Percentiles rank a stretch among this genome's conserved stretches.
phyloP scores from a whole-genome alignment of 2,329 filamentous ascomycete species.

The Tolypocladium cylindrosporum region DNA sequence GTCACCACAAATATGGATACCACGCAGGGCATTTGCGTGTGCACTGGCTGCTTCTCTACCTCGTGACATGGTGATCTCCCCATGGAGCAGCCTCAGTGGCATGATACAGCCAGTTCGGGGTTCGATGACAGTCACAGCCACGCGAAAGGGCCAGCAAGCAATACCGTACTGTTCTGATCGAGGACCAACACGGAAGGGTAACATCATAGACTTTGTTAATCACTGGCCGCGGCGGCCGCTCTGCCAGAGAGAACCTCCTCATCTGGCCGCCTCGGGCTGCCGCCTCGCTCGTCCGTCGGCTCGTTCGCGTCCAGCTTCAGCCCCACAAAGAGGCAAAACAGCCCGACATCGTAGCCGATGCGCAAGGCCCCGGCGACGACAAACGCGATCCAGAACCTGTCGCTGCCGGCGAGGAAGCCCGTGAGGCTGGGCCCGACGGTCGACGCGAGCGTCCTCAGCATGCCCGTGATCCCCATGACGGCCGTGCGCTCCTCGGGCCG shows the following conservation, averaged over 20 bases:
- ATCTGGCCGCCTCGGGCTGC: background rate
- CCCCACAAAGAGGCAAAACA: constrained; percentile 50
- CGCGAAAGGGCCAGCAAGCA: no score
- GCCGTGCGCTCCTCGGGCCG: constrained; percentile 55
- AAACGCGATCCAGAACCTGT: constrained; percentile 53
- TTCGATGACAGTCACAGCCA: no score
- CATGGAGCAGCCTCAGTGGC: background rate
- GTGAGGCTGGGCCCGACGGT: constrained; percentile 45
- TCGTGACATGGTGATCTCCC: background rate
- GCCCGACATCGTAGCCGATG: constrained; percentile 46
- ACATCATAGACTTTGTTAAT: background rate
- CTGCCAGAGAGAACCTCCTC: background rate
- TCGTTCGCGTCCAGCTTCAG: constrained; percentile 41
- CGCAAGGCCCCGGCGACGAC: constrained; percentile 43
- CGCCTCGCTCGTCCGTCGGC: background rate
- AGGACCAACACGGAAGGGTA: background rate
- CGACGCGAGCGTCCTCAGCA: constrained; percentile 49
- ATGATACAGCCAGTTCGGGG: no score
- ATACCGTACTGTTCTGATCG: no score
- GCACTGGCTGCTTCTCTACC: background rate
- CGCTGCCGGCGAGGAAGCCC: constrained; percentile 40
- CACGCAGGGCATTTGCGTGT: background rate
- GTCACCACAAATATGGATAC: background rate
- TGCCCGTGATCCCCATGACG: constrained; percentile 59
- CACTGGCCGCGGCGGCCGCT: background rate